A percentile compares a stretch with the other conserved stretches of the same genome.
phyloP scores from a whole-genome alignment of 176 grass and related monocot species.

The Pontederia paniculata region DNA sequence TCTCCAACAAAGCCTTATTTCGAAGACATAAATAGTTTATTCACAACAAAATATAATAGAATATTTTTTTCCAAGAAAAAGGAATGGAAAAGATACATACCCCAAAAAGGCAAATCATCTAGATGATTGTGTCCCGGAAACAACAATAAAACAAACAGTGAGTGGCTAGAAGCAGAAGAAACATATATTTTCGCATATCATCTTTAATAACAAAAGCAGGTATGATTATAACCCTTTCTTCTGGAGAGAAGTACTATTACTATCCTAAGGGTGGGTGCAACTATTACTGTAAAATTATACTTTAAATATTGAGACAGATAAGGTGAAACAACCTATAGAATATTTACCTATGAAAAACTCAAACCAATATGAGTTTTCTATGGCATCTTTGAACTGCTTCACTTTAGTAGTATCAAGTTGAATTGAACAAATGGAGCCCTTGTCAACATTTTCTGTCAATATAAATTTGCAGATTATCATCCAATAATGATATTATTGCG shows the following conservation, averaged over 20 bases:
- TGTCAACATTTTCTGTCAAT: background rate
- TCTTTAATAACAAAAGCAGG: too few relatives aligned
- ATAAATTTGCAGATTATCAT: background rate
- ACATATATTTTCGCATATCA: background rate
- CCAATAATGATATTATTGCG: background rate
- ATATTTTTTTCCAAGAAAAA: background rate
- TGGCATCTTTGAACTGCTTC: background rate
- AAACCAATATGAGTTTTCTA: conserved; percentile 1
- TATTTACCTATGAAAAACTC: conserved; percentile 1
- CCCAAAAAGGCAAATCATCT: conserved; percentile 6
- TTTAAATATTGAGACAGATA: background rate
- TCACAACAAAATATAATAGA: background rate
- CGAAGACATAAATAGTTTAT: background rate
- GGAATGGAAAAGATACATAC: background rate
- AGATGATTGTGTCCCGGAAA: background rate
- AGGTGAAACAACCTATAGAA: background rate
- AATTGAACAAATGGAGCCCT: background rate
- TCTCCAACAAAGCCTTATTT: background rate
- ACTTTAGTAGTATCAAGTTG: background rate
- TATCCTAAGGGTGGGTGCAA: too few relatives aligned
- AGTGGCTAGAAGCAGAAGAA: background rate
- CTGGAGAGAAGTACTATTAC: too few relatives aligned
- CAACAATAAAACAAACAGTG: background rate
- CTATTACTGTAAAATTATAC: too few relatives aligned
- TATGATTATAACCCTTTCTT: too few relatives aligned